Percentiles rank a stretch among this genome's conserved stretches.
These are phyloP conservation scores for Scenedesmus sp. DNA, from an alignment of 163 green algal genomes.

Conservation along the genomic window DNA sequence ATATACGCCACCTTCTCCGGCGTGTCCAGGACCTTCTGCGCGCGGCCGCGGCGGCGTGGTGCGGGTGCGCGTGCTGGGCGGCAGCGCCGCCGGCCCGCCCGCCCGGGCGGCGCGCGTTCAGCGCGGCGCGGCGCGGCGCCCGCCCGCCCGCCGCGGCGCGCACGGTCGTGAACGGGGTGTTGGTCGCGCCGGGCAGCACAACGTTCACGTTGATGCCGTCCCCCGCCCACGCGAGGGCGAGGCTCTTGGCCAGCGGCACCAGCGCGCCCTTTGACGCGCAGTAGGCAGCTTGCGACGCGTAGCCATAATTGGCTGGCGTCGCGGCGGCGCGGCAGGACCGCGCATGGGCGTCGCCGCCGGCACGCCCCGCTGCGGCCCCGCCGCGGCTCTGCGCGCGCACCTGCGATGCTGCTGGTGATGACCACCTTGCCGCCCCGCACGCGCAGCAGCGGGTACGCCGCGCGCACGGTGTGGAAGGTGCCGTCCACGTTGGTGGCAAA, in stretches of 20 bases:
- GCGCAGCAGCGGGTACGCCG: slow-evolving; percentile 37
- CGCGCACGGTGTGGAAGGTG: slow-evolving; percentile 41
- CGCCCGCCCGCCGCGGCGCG: background rate
- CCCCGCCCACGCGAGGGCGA: slow-evolving; percentile 35
- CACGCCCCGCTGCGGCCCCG: background rate
- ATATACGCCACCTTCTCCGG: slow-evolving; percentile 11
- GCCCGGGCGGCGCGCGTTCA: too few relatives aligned
- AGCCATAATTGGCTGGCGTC: slow-evolving; percentile 28
- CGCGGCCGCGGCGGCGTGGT: too few relatives aligned
- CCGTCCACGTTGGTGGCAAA: slow-evolving; percentile 49
- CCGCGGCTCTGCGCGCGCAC: slow-evolving; percentile 3
- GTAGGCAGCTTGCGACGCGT: slow-evolving; percentile 14
- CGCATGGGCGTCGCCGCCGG: too few relatives aligned
- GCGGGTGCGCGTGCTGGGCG: too few relatives aligned
- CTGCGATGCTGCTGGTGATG: slow-evolving; percentile 48
- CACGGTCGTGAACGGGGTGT: slow-evolving; percentile 28
- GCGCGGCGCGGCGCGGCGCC: background rate
- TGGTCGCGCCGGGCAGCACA: slow-evolving; percentile 29
- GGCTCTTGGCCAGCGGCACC: slow-evolving; percentile 35
- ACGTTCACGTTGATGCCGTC: slow-evolving; percentile 47
- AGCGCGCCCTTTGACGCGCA: slow-evolving; percentile 36
- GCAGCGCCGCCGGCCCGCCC: too few relatives aligned
- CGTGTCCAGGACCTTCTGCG: background rate
- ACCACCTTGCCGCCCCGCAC: slow-evolving; percentile 37
- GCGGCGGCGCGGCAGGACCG: too few relatives aligned